phyloP scores from a whole-genome alignment of 306 rosid species.

The Lathyrus sativus region DNA sequence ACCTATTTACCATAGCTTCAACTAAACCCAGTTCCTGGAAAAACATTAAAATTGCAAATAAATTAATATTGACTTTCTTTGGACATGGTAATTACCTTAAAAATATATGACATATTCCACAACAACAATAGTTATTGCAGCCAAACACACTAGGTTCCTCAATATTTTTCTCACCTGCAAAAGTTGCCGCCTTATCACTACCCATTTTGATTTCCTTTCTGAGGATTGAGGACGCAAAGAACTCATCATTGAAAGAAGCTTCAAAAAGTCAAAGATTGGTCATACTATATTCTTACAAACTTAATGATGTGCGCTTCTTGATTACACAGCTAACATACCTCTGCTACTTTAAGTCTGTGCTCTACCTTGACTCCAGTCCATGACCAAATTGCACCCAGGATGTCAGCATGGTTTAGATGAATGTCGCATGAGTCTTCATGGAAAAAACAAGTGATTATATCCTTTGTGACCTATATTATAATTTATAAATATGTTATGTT shows the following conservation, averaged over 20 bases:
- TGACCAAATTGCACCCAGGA: slow-evolving; percentile 91
- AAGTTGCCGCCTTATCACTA: slow-evolving; percentile 86
- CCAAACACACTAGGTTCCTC: slow-evolving; percentile 20
- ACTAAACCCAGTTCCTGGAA: slow-evolving; percentile 79
- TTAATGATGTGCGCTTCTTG: slow-evolving; percentile 24
- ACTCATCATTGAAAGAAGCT: slow-evolving; percentile 94
- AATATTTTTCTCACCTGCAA: slow-evolving; percentile 67
- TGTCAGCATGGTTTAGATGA: slow-evolving; percentile 85
- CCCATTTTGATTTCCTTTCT: slow-evolving; percentile 87
- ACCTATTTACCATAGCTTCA: slow-evolving; percentile 87
- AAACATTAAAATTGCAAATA: slow-evolving; percentile 27
- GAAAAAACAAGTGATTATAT: slow-evolving; percentile 63
- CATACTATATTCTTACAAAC: slow-evolving; percentile 37
- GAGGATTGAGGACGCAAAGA: slow-evolving; percentile 94
- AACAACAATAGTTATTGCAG: slow-evolving; percentile 27
- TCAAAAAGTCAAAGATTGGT: slow-evolving; percentile 40
- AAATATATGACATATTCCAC: slow-evolving; percentile 26
- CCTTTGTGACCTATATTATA: slow-evolving; percentile 76
- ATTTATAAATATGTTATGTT: slow-evolving; percentile 27
- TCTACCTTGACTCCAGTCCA: slow-evolving; percentile 89
- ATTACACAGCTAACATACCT: slow-evolving; percentile 62
- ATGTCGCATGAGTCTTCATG: slow-evolving; percentile 71
- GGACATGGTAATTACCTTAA: slow-evolving; percentile 12
- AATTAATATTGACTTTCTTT: slow-evolving; percentile 25
- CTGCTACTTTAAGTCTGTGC: slow-evolving; percentile 87